A percentile compares a stretch with the other conserved stretches of the same genome.
phyloP scores from a whole-genome alignment of 345 rosid species.

The Acer campestre region DNA sequence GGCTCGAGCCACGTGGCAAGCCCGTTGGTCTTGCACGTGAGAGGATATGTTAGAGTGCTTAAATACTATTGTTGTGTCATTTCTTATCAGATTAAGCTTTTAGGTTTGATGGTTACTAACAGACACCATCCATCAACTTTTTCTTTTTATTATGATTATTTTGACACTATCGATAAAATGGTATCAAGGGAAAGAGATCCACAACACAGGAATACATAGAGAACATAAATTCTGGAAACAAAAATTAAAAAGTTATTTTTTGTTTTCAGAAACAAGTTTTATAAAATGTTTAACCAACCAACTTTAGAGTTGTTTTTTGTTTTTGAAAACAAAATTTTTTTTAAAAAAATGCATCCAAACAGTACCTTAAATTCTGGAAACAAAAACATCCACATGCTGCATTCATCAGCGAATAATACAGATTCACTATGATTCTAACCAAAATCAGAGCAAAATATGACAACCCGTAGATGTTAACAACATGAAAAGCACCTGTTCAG shows the following conservation, averaged over 20 bases:
- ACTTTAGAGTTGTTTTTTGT: no score
- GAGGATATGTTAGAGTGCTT: no score
- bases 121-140: neutral
- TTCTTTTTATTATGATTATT: neutral
- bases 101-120: no score
- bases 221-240: neutral
- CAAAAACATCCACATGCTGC: neutral
- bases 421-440: neutral
- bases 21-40: no score
- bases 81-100: no score
- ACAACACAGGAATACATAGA: neutral
- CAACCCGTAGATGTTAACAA: conserved; percentile 4
- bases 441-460: neutral
- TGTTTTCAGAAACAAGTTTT: no score
- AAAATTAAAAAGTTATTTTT: no score
- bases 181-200: neutral
- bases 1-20: no score
- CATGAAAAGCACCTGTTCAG: conserved; percentile 79
- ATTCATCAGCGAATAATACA: neutral
- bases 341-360: no score
- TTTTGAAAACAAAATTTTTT: no score
- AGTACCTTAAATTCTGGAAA: neutral
- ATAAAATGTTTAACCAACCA: no score
- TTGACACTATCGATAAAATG: neutral
- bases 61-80: no score